phyloP scores from a whole-genome alignment of 345 rosid genomes.

The Hibiscus tridactylites region DNA sequence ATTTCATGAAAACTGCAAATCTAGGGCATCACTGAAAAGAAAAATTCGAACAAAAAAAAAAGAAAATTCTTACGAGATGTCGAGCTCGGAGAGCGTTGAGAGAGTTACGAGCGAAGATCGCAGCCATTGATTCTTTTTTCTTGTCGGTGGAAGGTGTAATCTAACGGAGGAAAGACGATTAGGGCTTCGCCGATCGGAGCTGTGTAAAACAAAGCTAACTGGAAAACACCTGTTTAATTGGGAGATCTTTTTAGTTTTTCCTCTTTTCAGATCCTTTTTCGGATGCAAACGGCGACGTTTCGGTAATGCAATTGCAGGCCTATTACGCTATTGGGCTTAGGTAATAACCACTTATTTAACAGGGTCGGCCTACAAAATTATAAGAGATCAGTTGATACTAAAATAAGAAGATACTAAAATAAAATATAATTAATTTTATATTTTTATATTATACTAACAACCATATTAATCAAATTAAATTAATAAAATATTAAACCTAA shows the following conservation, averaged over 20 bases:
- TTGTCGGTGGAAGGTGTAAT: background rate
- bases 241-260: background rate
- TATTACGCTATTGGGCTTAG: no score
- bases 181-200: slow-evolving; percentile 1
- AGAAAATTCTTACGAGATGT: slow-evolving; percentile 36
- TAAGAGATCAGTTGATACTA: no score
- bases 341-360: no score
- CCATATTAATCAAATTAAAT: no score
- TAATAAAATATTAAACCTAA: no score
- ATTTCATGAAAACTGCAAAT: background rate
- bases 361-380: no score
- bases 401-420: no score
- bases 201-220: background rate
- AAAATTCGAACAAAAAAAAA: background rate
- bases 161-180: background rate
- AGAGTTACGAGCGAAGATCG: slow-evolving; percentile 80
- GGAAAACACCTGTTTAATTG: background rate
- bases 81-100: slow-evolving; percentile 55
- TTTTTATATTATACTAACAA: no score
- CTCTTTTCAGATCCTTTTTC: background rate
- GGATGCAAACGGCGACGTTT: no score
- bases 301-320: no score
- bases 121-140: slow-evolving; percentile 36
- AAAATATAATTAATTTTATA: no score
- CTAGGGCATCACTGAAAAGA: background rate